These are phyloP conservation scores for Komagataella pseudopastoris DNA, from an alignment of 805 yeast species.

Conservation along the genomic window DNA sequence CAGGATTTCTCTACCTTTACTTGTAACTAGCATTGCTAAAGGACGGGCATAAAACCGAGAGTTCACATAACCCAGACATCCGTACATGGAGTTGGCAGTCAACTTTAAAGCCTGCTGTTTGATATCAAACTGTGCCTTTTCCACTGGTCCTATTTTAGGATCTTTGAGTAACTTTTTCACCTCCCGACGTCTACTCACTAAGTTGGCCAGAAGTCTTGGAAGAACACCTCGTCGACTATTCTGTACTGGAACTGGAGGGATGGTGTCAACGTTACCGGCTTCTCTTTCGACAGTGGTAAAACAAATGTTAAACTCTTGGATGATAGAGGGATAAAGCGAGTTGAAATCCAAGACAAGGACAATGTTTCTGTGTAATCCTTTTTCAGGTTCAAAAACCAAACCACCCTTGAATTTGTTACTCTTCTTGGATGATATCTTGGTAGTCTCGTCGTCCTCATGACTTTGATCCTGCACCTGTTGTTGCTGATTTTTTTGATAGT, in stretches of 20 bases:
- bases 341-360: constrained; percentile 96
- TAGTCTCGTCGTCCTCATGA: constrained; percentile 26
- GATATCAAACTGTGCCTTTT: constrained; percentile 79
- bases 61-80: constrained; percentile 86
- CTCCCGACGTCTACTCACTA: constrained; percentile 85
- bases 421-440: constrained; percentile 36
- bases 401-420: constrained; percentile 85
- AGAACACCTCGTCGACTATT: constrained; percentile 64
- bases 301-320: constrained; percentile 94
- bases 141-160: constrained; percentile 47
- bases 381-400: constrained; percentile 91
- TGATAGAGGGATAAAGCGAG: constrained; percentile 91
- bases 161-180: constrained; percentile 78
- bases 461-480: constrained; percentile 12
- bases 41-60: constrained; percentile 95
- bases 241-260: constrained; percentile 56
- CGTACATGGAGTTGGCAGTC: constrained; percentile 99
- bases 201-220: constrained; percentile 68
- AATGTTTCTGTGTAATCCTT: constrained; percentile 82
- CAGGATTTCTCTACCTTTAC: constrained; percentile 89
- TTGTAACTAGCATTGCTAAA: constrained; percentile 88
- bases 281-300: constrained; percentile 85
- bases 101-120: constrained; percentile 91
- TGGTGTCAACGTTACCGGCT: constrained; percentile 35
- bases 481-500: constrained; percentile 22